These are phyloP conservation scores for Larix sibirica DNA, from an alignment of 83 land plant genomes.

Conservation along the genomic window DNA sequence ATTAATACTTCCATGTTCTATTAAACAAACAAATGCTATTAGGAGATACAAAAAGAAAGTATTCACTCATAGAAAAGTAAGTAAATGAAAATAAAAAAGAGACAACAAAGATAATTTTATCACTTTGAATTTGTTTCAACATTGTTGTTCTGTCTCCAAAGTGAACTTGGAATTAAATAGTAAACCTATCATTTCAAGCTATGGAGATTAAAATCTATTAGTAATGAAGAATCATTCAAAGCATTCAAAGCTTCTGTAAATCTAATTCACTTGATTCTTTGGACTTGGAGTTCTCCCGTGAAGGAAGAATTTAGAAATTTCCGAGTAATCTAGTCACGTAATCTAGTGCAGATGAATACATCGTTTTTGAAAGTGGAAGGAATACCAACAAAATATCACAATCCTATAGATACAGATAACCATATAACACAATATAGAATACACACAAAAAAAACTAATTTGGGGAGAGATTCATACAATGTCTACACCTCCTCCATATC, in stretches of 20 bases:
- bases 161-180: constrained; percentile 23
- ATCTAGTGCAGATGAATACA: constrained; percentile 48
- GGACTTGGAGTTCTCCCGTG: constrained; percentile 21
- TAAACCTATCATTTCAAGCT: too few relatives aligned
- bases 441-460: not conserved
- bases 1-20: too few relatives aligned
- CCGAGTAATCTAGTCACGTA: constrained; percentile 43
- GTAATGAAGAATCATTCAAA: too few relatives aligned
- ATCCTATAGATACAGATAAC: not conserved
- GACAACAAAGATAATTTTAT: not conserved
- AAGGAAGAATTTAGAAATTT: constrained; percentile 42
- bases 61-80: too few relatives aligned
- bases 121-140: not conserved
- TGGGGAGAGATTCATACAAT: constrained; percentile 28
- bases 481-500: constrained; percentile 51
- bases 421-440: not conserved
- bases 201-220: too few relatives aligned
- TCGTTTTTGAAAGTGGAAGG: constrained; percentile 18
- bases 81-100: not conserved
- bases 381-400: not conserved
- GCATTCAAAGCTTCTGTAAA: too few relatives aligned
- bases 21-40: too few relatives aligned
- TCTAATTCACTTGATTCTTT: not conserved
- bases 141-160: constrained; percentile 51
- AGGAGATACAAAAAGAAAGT: too few relatives aligned